A percentile compares a stretch with the other conserved stretches of the same genome.
Evolutionary conservation across 495 filamentous ascomycete genomes (phyloP).

Genomic region (Penicillium canescens): DNA sequence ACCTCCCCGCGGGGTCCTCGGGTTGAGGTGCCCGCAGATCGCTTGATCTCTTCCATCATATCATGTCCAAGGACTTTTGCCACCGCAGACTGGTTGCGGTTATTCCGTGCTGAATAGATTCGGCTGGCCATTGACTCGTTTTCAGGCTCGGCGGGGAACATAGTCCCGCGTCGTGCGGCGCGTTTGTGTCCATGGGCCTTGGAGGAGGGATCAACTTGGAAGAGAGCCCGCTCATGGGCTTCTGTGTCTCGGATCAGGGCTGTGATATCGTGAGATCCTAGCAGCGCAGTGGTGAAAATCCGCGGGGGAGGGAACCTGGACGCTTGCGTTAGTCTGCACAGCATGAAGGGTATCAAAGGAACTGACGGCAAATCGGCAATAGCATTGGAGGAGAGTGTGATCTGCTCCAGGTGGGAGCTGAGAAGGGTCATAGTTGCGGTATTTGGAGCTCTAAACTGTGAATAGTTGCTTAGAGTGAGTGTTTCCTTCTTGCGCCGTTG

Average conservation of each 20-base stretch:
- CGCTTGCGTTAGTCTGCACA: conserved; percentile 2
- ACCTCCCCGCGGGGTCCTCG: conserved; percentile 62
- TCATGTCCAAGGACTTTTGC: conserved; percentile 86
- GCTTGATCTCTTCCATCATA: conserved; percentile 79
- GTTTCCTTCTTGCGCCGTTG: conserved; percentile 4
- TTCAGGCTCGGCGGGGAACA: conserved; percentile 41
- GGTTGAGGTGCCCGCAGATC: conserved; percentile 44
- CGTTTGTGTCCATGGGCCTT: conserved; percentile 41
- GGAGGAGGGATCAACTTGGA: conserved; percentile 75
- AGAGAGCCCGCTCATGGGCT: conserved; percentile 90
- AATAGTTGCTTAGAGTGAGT: not conserved
- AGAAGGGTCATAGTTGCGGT: conserved; percentile 67
- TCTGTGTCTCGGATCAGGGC: conserved; percentile 94
- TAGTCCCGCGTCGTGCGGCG: conserved; percentile 49
- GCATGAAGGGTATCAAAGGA: not conserved
- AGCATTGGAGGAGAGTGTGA: conserved; percentile 75
- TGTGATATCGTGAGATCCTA: conserved; percentile 88
- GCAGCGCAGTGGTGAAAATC: conserved; percentile 92
- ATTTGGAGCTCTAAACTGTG: not conserved
- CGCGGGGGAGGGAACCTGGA: conserved; percentile 84
- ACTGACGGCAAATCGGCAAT: conserved; percentile 83
- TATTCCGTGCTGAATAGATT: conserved; percentile 53
- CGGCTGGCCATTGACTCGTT: conserved; percentile 50
- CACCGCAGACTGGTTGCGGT: conserved; percentile 79
- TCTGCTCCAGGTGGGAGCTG: conserved; percentile 86